Percentiles rank a stretch among this genome's conserved stretches.
Conservation (phyloP, 202 grass and related monocot genomes). For the Setaria italica region DNA sequence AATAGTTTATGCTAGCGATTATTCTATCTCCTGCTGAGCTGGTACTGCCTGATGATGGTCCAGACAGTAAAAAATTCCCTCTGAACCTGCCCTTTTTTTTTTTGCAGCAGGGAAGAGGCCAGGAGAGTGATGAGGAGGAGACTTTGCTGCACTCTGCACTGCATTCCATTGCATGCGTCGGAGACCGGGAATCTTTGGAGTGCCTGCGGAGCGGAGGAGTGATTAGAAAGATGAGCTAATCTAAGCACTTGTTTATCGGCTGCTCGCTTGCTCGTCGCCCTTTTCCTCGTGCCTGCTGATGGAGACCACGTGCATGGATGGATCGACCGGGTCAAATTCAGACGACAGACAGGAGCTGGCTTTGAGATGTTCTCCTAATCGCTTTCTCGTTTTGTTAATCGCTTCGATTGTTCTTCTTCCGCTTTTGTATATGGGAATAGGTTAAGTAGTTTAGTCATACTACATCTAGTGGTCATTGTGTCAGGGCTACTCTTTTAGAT, state of each 20-base stretch:
- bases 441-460: conserved; percentile 33
- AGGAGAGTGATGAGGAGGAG: conserved; percentile 1
- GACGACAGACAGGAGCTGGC: conserved; percentile 22
- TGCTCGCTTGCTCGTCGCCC: neutral
- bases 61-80: conserved; percentile 14
- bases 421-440: conserved; percentile 54
- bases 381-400: conserved; percentile 42
- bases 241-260: conserved; percentile 44
- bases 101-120: conserved; percentile 24
- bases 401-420: conserved; percentile 32
- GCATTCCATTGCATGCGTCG: conserved; percentile 31
- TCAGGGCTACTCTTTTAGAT: conserved; percentile 40
- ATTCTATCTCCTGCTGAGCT: conserved; percentile 35
- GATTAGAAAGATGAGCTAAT: conserved; percentile 16
- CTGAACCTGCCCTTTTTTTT: conserved; percentile 40
- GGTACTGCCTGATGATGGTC: conserved; percentile 10
- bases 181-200: conserved; percentile 53
- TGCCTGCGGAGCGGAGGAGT: conserved; percentile 6
- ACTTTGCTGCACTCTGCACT: conserved; percentile 32
- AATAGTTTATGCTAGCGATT: conserved; percentile 29
- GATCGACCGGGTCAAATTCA: neutral
- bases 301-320: conserved; percentile 45
- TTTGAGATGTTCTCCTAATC: conserved; percentile 38
- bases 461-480: conserved; percentile 41
- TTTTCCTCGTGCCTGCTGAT: conserved; percentile 41